phyloP scores from a whole-genome alignment of 306 rosid genomes.

The Fragaria ananassa region DNA sequence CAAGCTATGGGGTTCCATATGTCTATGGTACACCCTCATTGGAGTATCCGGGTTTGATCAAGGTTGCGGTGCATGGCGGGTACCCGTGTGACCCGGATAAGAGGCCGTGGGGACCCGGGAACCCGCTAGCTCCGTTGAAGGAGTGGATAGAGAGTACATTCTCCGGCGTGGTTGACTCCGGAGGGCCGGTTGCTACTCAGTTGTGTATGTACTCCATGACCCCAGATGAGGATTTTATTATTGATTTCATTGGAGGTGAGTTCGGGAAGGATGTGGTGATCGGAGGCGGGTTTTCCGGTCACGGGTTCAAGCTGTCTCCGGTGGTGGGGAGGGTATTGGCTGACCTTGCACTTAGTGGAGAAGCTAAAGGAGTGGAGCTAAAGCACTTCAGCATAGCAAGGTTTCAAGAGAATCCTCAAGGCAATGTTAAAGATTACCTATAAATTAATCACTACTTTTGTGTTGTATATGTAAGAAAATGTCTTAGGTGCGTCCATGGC shows the following conservation, averaged over 20 bases:
- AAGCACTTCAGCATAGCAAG: constrained; percentile 51
- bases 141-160: constrained; percentile 54
- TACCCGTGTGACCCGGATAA: constrained; percentile 63
- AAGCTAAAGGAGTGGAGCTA: constrained; percentile 54
- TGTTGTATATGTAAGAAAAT: not conserved
- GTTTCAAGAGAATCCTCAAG: constrained; percentile 47
- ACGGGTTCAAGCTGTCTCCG: constrained; percentile 93
- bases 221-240: constrained; percentile 70
- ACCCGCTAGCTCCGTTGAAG: constrained; percentile 36
- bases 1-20: constrained; percentile 31
- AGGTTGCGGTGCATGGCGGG: constrained; percentile 67
- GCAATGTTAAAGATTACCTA: constrained; percentile 35
- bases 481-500: not conserved
- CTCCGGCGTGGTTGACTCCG: constrained; percentile 51
- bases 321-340: constrained; percentile 59
- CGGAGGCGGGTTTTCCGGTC: constrained; percentile 93
- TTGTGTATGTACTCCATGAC: constrained; percentile 83
- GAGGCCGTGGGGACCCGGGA: constrained; percentile 63
- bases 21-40: constrained; percentile 71
- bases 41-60: constrained; percentile 85
- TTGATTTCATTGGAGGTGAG: constrained; percentile 80
- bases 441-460: not conserved
- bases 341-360: constrained; percentile 56
- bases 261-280: constrained; percentile 64
- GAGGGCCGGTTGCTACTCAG: constrained; percentile 53